Percentiles rank a stretch among this genome's conserved stretches.
These are phyloP conservation scores for Uronychia setigera DNA, from an alignment of 73 alveolate species.

Conservation along the genomic window DNA sequence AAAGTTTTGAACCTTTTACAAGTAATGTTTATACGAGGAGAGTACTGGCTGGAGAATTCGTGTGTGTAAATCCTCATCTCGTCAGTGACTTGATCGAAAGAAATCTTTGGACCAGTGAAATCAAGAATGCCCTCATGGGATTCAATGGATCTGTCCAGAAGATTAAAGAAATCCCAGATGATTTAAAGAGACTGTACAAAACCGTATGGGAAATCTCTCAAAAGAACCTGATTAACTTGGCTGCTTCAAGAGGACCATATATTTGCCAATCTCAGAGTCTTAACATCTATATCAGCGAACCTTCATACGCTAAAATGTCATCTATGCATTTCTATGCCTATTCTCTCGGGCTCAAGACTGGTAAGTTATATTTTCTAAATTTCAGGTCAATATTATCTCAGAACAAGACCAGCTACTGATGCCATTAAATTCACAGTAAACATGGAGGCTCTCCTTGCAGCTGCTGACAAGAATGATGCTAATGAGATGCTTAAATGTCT, in stretches of 20 bases:
- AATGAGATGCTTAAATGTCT: background rate
- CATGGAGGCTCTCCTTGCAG: slow-evolving; percentile 67
- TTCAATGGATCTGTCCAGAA: slow-evolving; percentile 86
- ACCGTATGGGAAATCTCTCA: slow-evolving; percentile 97
- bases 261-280: slow-evolving; percentile 74
- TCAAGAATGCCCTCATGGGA: slow-evolving; percentile 77
- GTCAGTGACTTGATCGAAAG: slow-evolving; percentile 85
- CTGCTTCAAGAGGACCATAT: slow-evolving; percentile 89
- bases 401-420: slow-evolving; percentile 94
- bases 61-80: slow-evolving; percentile 91
- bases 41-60: slow-evolving; percentile 97
- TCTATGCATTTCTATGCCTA: slow-evolving; percentile 95
- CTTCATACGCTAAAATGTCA: slow-evolving; percentile 73
- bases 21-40: slow-evolving; percentile 92
- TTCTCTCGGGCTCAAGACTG: slow-evolving; percentile 89
- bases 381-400: slow-evolving; percentile 78
- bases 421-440: slow-evolving; percentile 96
- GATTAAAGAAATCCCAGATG: slow-evolving; percentile 82
- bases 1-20: slow-evolving; percentile 96
- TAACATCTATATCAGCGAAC: slow-evolving; percentile 75
- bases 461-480: slow-evolving; percentile 8
- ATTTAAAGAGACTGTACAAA: slow-evolving; percentile 83
- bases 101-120: slow-evolving; percentile 85
- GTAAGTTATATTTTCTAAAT: slow-evolving; percentile 21
- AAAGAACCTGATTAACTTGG: slow-evolving; percentile 83